Percentiles rank a stretch among this genome's conserved stretches.
Evolutionary conservation across 129 eudicot species (phyloP).

Genomic region (Oenanthe sinensis): DNA sequence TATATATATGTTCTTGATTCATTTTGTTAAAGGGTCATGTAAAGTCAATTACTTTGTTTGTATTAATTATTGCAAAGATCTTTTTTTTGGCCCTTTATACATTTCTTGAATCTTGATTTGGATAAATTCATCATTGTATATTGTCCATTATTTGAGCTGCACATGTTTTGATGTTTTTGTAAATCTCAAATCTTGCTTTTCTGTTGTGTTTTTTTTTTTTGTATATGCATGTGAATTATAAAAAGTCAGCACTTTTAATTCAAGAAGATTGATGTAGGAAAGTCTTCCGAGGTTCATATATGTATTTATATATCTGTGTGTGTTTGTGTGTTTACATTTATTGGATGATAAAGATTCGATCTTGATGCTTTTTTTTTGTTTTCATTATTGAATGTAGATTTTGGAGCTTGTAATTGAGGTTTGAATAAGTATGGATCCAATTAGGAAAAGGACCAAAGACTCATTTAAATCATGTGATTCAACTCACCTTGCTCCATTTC

Average conservation of each 20-base stretch:
- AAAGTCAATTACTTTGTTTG: background rate
- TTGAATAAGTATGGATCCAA: background rate
- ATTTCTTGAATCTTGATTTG: constrained; percentile 9
- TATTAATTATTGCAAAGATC: constrained; percentile 1
- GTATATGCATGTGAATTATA: background rate
- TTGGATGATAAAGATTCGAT: background rate
- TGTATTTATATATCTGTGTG: background rate
- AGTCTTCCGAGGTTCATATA: background rate
- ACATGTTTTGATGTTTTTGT: background rate
- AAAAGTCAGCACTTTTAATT: background rate
- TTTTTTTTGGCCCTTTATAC: background rate
- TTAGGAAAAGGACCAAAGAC: background rate
- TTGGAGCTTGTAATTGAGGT: constrained; percentile 2
- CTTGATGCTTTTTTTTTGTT: background rate
- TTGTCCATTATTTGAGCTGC: background rate
- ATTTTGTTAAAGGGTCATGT: background rate
- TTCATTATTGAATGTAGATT: background rate
- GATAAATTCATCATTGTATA: background rate
- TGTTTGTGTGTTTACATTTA: background rate
- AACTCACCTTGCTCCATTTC: constrained; percentile 30
- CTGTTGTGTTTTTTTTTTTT: background rate
- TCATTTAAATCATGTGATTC: constrained; percentile 3
- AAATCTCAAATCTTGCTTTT: constrained; percentile 4
- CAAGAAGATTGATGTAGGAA: background rate
- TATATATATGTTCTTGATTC: background rate